Conservation (phyloP, 768 basidiomycete species). For the Imleria badia region DNA sequence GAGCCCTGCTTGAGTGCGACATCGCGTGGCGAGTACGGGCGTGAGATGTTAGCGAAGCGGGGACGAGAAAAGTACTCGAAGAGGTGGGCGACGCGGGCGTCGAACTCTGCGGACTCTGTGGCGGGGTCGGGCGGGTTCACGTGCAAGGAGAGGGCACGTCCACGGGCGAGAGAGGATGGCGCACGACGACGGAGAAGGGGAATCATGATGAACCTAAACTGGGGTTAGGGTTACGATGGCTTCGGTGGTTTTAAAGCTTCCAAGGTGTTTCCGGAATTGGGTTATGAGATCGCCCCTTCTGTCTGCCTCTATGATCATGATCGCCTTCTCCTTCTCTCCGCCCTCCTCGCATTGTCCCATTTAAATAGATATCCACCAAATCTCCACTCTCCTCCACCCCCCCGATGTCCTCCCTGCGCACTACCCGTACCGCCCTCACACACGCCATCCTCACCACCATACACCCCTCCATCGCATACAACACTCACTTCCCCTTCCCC, state of each 20-base stretch:
- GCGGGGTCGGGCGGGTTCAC: slow-evolving; percentile 56
- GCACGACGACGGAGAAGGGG: slow-evolving; percentile 11
- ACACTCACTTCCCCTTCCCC: slow-evolving; percentile 20
- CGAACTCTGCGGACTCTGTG: slow-evolving; percentile 59
- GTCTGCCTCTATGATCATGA: slow-evolving; percentile 4
- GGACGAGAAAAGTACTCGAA: slow-evolving; percentile 72
- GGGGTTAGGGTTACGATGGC: slow-evolving; percentile 33
- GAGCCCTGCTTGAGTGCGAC: slow-evolving; percentile 91
- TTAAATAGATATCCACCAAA: slow-evolving; percentile 21
- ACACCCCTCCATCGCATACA: slow-evolving; percentile 43
- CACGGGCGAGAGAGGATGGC: slow-evolving; percentile 32
- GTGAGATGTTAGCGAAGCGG: slow-evolving; percentile 68
- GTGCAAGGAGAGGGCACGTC: slow-evolving; percentile 50
- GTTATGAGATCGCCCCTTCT: slow-evolving; percentile 19
- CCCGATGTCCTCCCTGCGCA: slow-evolving; percentile 29
- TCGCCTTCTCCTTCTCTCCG: slow-evolving; percentile 22
- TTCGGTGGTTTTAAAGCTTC: slow-evolving; percentile 2
- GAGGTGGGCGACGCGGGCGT: slow-evolving; percentile 61
- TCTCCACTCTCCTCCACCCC: not conserved
- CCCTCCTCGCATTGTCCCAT: slow-evolving; percentile 18
- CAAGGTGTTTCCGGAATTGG: not conserved
- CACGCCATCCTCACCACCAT: slow-evolving; percentile 53
- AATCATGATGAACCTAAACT: slow-evolving; percentile 35
- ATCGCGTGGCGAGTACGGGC: slow-evolving; percentile 76
- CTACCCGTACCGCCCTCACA: slow-evolving; percentile 45